A percentile compares a stretch with the other conserved stretches of the same genome.
phyloP scores from a whole-genome alignment of 768 basidiomycete genomes.

The Boletus vermiculosoides region DNA sequence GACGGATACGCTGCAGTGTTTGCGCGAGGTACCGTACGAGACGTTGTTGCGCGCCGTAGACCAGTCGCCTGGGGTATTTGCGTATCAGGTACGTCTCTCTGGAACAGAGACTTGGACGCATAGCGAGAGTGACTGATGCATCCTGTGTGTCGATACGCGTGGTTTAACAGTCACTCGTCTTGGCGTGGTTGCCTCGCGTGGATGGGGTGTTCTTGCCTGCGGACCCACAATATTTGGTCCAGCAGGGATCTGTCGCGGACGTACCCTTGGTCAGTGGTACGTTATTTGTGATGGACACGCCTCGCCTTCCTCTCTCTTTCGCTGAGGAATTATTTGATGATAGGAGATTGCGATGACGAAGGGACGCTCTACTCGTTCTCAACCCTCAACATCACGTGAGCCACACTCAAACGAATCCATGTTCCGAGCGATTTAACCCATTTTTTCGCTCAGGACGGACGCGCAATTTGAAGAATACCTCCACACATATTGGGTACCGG shows the following conservation, averaged over 20 bases:
- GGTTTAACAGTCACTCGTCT: conserved; percentile 19
- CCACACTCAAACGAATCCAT: neutral
- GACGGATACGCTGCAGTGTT: conserved; percentile 33
- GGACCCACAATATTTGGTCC: conserved; percentile 32
- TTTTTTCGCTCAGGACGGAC: conserved; percentile 16
- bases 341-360: conserved; percentile 43
- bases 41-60: conserved; percentile 34
- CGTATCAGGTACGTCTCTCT: conserved; percentile 29
- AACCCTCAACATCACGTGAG: conserved; percentile 49
- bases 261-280: conserved; percentile 10
- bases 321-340: no score
- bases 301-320: no score
- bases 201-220: conserved; percentile 40
- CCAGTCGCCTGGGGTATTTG: conserved; percentile 30
- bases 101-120: neutral
- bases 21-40: conserved; percentile 33
- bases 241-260: conserved; percentile 35
- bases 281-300: neutral
- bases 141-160: neutral
- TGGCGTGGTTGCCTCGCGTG: conserved; percentile 40
- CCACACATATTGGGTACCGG: conserved; percentile 28
- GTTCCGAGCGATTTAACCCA: neutral
- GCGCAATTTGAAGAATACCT: conserved; percentile 34
- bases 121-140: neutral
- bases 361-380: conserved; percentile 46